Evolutionary conservation across 768 basidiomycete species (phyloP).

Genomic region (Boletus bicolor): DNA sequence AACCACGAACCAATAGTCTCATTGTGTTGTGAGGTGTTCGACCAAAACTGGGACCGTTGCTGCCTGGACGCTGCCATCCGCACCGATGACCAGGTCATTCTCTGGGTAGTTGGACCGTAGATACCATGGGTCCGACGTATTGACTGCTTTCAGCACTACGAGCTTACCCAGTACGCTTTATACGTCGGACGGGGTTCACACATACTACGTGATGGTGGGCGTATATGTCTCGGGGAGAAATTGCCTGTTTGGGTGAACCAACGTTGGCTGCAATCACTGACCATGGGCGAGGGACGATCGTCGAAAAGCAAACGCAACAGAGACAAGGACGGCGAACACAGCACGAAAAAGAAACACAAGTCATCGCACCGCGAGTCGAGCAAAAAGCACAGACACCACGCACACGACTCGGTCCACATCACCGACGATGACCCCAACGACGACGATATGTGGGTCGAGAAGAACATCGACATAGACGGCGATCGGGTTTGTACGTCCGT

Average conservation of each 20-base stretch:
- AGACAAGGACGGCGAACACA: constrained; percentile 43
- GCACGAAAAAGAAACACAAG: constrained; percentile 54
- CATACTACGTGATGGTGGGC: background rate
- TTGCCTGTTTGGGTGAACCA: constrained; percentile 1
- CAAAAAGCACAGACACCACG: constrained; percentile 36
- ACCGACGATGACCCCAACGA: constrained; percentile 73
- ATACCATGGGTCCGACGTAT: background rate
- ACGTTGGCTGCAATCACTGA: background rate
- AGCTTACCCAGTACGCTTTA: background rate
- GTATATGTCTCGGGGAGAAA: background rate
- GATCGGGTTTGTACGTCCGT: constrained; percentile 54
- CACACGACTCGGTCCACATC: constrained; percentile 36
- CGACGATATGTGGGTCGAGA: constrained; percentile 84
- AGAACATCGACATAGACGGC: constrained; percentile 77
- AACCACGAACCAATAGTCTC: background rate
- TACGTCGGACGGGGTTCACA: background rate
- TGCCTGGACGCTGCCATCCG: background rate
- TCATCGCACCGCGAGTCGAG: constrained; percentile 39
- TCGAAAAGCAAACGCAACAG: constrained; percentile 27
- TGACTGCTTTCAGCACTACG: background rate
- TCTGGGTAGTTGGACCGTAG: background rate
- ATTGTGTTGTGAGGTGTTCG: background rate
- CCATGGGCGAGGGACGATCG: constrained; percentile 25
- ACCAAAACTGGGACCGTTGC: background rate
- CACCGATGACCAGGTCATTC: background rate